Evolutionary conservation across 1,284 basidiomycete species (phyloP).

Genomic region (Cryptococcus sp.): DNA sequence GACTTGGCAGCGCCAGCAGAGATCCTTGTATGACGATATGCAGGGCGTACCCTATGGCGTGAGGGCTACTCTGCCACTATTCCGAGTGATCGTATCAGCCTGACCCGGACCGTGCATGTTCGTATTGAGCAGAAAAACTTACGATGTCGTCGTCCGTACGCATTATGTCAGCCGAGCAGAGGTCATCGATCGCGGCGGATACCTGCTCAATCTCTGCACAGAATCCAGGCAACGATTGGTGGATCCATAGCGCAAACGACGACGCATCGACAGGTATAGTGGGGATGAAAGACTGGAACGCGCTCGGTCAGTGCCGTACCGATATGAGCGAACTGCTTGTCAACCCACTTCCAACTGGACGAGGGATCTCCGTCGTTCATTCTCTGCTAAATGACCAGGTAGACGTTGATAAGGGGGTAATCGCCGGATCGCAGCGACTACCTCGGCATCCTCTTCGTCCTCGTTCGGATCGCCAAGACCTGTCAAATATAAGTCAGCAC

Average conservation of each 20-base stretch:
- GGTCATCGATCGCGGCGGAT: conserved; percentile 67
- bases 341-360: conserved; percentile 74
- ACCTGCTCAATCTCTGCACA: conserved; percentile 77
- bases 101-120: no score
- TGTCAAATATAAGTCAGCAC: conserved; percentile 9
- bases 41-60: conserved; percentile 80
- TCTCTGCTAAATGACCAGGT: conserved; percentile 59
- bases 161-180: conserved; percentile 79
- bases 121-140: conserved; percentile 42
- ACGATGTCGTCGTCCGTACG: conserved; percentile 68
- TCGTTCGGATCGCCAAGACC: conserved; percentile 43
- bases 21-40: conserved; percentile 75
- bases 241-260: conserved; percentile 83
- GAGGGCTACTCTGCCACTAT: conserved; percentile 64
- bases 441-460: conserved; percentile 41
- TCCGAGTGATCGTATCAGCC: not conserved
- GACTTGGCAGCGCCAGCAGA: conserved; percentile 79
- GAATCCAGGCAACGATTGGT: conserved; percentile 89
- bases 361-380: conserved; percentile 69
- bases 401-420: conserved; percentile 60
- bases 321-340: not conserved
- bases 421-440: conserved; percentile 20
- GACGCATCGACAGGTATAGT: conserved; percentile 89
- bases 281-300: conserved; percentile 56
- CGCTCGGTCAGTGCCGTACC: not conserved